A percentile compares a stretch with the other conserved stretches of the same genome.
These are phyloP conservation scores for Boletus sp. DNA, from an alignment of 1,284 basidiomycete genomes.

Conservation along the genomic window DNA sequence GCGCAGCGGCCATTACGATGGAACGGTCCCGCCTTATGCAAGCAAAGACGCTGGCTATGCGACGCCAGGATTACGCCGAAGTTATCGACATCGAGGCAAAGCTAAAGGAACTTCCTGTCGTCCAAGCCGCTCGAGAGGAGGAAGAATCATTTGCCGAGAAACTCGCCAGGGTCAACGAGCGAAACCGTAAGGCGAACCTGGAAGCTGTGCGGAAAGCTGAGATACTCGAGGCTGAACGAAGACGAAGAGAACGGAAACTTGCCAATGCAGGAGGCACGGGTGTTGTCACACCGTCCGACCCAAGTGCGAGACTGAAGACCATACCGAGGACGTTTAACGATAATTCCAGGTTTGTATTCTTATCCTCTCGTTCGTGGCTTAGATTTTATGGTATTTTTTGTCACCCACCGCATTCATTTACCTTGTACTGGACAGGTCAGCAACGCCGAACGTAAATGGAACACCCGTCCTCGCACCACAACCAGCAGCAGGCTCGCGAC, in stretches of 20 bases:
- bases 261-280: slow-evolving; percentile 39
- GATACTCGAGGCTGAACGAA: slow-evolving; percentile 59
- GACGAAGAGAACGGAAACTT: slow-evolving; percentile 60
- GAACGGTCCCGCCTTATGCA: slow-evolving; percentile 63
- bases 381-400: slow-evolving; percentile 6
- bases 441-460: slow-evolving; percentile 42
- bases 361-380: slow-evolving; percentile 11
- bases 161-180: slow-evolving; percentile 80
- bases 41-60: slow-evolving; percentile 63
- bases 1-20: slow-evolving; percentile 42
- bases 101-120: slow-evolving; percentile 48
- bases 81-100: slow-evolving; percentile 57
- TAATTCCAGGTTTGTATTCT: slow-evolving; percentile 45
- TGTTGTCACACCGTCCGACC: slow-evolving; percentile 48
- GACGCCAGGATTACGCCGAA: slow-evolving; percentile 64
- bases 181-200: slow-evolving; percentile 78
- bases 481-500: slow-evolving; percentile 27
- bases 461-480: slow-evolving; percentile 31
- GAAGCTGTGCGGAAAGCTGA: slow-evolving; percentile 79
- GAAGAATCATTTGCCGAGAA: slow-evolving; percentile 44
- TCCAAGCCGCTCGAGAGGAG: slow-evolving; percentile 34
- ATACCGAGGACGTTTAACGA: slow-evolving; percentile 49
- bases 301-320: slow-evolving; percentile 60
- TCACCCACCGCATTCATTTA: slow-evolving; percentile 7
- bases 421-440: slow-evolving; percentile 38